A percentile compares a stretch with the other conserved stretches of the same genome.
Evolutionary conservation across 2,329 filamentous ascomycete species (phyloP).

Genomic region (Pseudogymnoascus sp.): DNA sequence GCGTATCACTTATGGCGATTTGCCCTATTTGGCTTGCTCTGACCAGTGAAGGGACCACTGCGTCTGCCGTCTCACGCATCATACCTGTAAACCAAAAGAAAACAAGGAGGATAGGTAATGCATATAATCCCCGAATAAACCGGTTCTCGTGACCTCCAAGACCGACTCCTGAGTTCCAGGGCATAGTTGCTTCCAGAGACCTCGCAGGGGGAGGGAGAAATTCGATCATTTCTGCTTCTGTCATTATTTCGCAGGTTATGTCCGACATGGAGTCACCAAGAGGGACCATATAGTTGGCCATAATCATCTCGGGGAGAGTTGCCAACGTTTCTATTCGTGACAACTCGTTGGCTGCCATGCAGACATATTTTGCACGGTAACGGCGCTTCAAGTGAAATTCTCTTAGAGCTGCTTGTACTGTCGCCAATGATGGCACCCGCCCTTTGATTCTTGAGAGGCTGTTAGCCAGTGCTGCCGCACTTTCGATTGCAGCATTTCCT

Average conservation of each 20-base stretch:
- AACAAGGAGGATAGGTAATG: constrained; percentile 14
- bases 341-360: constrained; percentile 18
- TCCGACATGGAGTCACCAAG: constrained; percentile 19
- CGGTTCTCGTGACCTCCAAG: constrained; percentile 23
- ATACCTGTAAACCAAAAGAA: background rate
- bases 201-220: constrained; percentile 25
- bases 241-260: constrained; percentile 16
- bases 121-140: constrained; percentile 19
- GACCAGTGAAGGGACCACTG: background rate
- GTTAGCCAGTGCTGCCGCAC: constrained; percentile 12
- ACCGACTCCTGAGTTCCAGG: constrained; percentile 25
- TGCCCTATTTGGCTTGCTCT: background rate
- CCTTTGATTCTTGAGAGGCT: background rate
- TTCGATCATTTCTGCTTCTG: constrained; percentile 24
- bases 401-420: background rate
- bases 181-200: constrained; percentile 22
- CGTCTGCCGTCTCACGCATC: background rate
- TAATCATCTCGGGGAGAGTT: constrained; percentile 15
- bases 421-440: background rate
- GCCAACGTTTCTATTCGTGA: constrained; percentile 20
- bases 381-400: constrained; percentile 18
- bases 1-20: constrained; percentile 10
- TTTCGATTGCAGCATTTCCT: constrained; percentile 12
- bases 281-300: constrained; percentile 18
- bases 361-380: constrained; percentile 16